phyloP scores from a whole-genome alignment of 495 filamentous ascomycete species.

The Peziza echinospora region DNA sequence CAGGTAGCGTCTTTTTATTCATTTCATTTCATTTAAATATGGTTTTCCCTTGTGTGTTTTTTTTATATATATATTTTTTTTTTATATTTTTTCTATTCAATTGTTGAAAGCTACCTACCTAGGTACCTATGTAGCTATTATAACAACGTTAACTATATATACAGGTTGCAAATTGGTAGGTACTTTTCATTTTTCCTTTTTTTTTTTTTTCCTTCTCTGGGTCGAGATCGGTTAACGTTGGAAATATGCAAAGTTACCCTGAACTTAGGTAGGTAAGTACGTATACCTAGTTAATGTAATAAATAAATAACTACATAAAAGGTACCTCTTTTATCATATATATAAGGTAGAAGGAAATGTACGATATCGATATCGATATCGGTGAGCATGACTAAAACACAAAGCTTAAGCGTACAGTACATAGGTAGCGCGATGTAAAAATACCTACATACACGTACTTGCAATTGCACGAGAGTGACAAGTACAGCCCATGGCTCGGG shows the following conservation, averaged over 20 bases:
- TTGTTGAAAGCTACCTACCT: not conserved
- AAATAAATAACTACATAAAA: too few species aligned
- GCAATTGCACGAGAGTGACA: too few species aligned
- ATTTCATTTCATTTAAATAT: not conserved
- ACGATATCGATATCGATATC: too few species aligned
- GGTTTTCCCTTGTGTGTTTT: not conserved
- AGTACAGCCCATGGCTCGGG: too few species aligned
- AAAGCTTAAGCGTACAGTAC: too few species aligned
- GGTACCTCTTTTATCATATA: too few species aligned
- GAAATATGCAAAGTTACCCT: not conserved
- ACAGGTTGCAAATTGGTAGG: not conserved
- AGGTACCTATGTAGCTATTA: not conserved
- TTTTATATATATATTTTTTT: not conserved
- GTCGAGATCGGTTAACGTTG: not conserved
- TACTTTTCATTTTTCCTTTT: constrained; percentile 4
- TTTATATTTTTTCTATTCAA: not conserved
- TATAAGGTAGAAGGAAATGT: too few species aligned
- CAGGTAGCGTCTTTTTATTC: not conserved
- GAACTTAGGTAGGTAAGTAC: too few species aligned
- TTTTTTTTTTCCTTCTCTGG: not conserved
- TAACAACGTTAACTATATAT: not conserved
- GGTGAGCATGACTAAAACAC: too few species aligned
- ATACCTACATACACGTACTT: too few species aligned
- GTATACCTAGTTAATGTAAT: too few species aligned
- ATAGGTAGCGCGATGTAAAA: too few species aligned